phyloP scores from a whole-genome alignment of 1,139 yeast species.

The Yarrowia galli region DNA sequence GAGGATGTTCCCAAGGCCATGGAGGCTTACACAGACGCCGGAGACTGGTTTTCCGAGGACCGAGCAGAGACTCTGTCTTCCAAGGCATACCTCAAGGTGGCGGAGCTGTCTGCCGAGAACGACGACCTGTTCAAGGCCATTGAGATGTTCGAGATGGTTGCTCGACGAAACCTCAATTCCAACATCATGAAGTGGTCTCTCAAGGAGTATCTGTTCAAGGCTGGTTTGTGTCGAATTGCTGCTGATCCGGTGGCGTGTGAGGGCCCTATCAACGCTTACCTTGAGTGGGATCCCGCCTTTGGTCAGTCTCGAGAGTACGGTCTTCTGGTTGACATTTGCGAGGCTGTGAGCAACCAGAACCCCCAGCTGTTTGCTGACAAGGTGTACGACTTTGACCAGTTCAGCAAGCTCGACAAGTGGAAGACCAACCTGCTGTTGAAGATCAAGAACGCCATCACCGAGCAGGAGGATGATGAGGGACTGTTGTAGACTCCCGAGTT shows the following conservation, averaged over 20 bases:
- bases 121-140: slow-evolving; percentile 78
- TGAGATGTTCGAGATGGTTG: slow-evolving; percentile 76
- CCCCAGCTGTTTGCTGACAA: slow-evolving; percentile 75
- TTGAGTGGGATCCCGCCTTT: slow-evolving; percentile 79
- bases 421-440: slow-evolving; percentile 85
- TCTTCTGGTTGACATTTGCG: slow-evolving; percentile 66
- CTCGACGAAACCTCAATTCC: slow-evolving; percentile 76
- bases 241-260: slow-evolving; percentile 88
- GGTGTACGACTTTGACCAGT: slow-evolving; percentile 86
- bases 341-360: slow-evolving; percentile 80
- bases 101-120: slow-evolving; percentile 82
- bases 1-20: slow-evolving; percentile 74
- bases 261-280: slow-evolving; percentile 69
- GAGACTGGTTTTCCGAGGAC: slow-evolving; percentile 94
- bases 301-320: slow-evolving; percentile 79
- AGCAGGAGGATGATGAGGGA: slow-evolving; percentile 67
- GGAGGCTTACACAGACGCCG: slow-evolving; percentile 86
- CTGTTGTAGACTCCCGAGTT: slow-evolving; percentile 43
- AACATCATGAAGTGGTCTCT: slow-evolving; percentile 86
- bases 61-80: slow-evolving; percentile 91
- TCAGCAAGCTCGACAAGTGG: slow-evolving; percentile 87
- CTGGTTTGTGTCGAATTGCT: slow-evolving; percentile 82
- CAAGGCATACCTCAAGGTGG: slow-evolving; percentile 87
- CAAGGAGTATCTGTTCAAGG: slow-evolving; percentile 88
- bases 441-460: slow-evolving; percentile 76